Evolutionary conservation across 2,329 filamentous ascomycete genomes (phyloP), one percentile per base, ranked within the genome.

Genomic region (Colletotrichum sp.): DNA sequence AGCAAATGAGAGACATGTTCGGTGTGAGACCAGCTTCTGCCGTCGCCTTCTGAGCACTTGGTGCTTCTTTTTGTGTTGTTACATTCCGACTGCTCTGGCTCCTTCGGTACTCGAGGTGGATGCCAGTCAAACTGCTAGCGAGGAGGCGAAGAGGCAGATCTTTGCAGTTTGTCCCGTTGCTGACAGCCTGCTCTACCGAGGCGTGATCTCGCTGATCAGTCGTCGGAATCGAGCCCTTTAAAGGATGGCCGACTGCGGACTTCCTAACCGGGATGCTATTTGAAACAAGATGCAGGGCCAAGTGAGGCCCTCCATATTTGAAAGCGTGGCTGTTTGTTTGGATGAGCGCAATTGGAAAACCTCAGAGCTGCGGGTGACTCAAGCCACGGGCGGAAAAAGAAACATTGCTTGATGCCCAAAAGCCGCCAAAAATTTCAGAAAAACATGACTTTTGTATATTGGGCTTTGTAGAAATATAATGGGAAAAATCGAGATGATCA

Each of bases 361-460:
- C 12, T 48, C 62, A 58, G 61, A 43, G 36, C 26, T 18, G 69
- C 62, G 62, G 73, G 13, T 69, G 64, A 75, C 63, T 58, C 32
- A 73, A 73, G 73, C 69, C 73, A 75, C 34, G 5, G 32, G 28
- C 28, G 16, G 28, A 72, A 68, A 72, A 75, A 67, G 55, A 72
- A 72, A 67, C 26, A 56, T 30, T 52, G 38, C 34, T 48, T 48
- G 62, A 38, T 52, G 62, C 62, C 36, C 62, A 14, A 52, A 52
- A 21, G n/a, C n/a, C n/a, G 43, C 43, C 43, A 52, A 52, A 52
- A 21, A 4, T 21, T 21, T 1, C 2, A 21, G 5, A 52, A 52
- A 52, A 52, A 21, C 10, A 21, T 4, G 43, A 4, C 43, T 21
- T 52, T 48, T 52, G n/a, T 21, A 21, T 1, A 21, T 1, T 21